Conservation (phyloP, 345 rosid species). For the Eucalyptus victrix region DNA sequence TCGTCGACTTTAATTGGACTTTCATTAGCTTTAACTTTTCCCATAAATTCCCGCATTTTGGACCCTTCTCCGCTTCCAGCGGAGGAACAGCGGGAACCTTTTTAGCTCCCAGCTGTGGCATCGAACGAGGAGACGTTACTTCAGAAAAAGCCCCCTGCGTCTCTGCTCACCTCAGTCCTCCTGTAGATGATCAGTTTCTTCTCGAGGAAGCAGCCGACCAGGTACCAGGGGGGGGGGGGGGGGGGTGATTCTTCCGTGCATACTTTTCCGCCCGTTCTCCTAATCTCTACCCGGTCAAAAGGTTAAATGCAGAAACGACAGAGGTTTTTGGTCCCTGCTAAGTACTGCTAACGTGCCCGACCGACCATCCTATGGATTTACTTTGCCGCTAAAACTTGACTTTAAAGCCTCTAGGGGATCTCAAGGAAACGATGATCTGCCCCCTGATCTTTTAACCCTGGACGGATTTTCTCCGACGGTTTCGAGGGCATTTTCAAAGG, state of each 20-base stretch:
- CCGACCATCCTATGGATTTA: not conserved
- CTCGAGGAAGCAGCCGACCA: not conserved
- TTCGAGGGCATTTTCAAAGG: not conserved
- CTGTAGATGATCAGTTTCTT: not conserved
- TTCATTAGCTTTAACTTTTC: not conserved
- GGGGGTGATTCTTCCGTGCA: not conserved
- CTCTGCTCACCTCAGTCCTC: not conserved
- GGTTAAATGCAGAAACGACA: not conserved
- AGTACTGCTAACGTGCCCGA: not conserved
- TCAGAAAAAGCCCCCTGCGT: not conserved
- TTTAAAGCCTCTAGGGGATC: not conserved
- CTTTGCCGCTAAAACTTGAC: not conserved
- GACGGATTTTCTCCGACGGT: not conserved
- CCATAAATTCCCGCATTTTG: not conserved
- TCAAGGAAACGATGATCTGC: not conserved
- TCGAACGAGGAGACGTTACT: not conserved
- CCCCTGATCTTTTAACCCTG: not conserved
- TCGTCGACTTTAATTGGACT: not conserved
- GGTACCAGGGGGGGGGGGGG: rapidly evolving
- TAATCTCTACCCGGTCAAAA: not conserved
- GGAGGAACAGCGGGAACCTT: not conserved
- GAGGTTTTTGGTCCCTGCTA: not conserved
- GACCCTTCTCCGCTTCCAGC: not conserved
- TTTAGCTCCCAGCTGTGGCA: not conserved
- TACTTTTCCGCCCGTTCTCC: not conserved